Evolutionary conservation across 139 green algal genomes (phyloP).

Genomic region (Coccomyxa sp.): DNA sequence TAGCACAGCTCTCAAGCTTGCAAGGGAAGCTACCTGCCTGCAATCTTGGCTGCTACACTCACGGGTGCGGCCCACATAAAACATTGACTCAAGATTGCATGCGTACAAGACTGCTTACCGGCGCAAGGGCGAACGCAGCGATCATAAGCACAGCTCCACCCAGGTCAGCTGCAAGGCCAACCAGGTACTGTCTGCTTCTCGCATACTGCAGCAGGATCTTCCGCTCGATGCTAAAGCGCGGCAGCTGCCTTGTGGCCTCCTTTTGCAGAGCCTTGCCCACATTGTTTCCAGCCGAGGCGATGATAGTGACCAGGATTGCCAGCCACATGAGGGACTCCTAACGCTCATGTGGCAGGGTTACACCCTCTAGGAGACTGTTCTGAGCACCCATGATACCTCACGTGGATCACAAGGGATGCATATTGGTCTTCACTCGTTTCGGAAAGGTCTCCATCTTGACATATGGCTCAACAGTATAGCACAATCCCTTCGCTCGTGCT

Average conservation of each 20-base stretch:
- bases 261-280: constrained; percentile 88
- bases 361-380: too few species aligned
- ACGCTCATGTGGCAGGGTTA: too few species aligned
- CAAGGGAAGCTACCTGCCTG: neutral
- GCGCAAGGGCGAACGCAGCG: constrained; percentile 70
- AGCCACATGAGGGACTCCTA: too few species aligned
- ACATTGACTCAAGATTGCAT: too few species aligned
- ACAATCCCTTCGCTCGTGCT: too few species aligned
- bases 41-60: neutral
- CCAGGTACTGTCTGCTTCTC: constrained; percentile 52
- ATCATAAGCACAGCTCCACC: constrained; percentile 79
- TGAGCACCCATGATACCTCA: too few species aligned
- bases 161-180: constrained; percentile 68
- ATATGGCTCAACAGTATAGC: too few species aligned
- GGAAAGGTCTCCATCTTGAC: too few species aligned
- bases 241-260: constrained; percentile 66
- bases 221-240: constrained; percentile 46
- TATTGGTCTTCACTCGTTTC: too few species aligned
- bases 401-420: too few species aligned
- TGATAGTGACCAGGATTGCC: constrained; percentile 69
- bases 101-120: constrained; percentile 35
- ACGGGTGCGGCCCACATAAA: too few species aligned
- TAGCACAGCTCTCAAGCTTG: too few species aligned
- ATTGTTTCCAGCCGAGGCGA: constrained; percentile 75
- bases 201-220: constrained; percentile 65